Evolutionary conservation across 257 asterid genomes (phyloP), one percentile per base, ranked within the genome.

Genomic region (Scutellaria minor): DNA sequence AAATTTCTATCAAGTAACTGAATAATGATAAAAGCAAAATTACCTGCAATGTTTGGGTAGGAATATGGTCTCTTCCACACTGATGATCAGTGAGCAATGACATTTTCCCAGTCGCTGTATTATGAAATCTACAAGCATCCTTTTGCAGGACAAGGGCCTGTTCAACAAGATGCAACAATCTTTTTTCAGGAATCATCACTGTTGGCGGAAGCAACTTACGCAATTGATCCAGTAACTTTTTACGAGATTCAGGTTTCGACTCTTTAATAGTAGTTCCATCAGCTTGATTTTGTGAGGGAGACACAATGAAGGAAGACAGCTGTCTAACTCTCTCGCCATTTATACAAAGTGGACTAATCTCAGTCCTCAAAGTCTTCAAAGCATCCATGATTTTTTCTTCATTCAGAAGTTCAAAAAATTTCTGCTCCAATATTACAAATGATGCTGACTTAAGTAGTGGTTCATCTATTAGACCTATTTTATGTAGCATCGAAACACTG

Each of bases 81-180:
- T 83, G 86, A 75, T 91, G 97, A 81, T 91, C 95, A 27, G 83
- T 63, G 37, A 87, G 82, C 82, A 91, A 79, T 45, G 97, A 91
- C 95, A 89, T 87, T 72, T 86, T 82, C 74, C 76, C 83, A 14
- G 73, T 75, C 13, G 71, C 64, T n/a, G 93, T 82, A 80, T 91
- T 91, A 83, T 91, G 97, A 83, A 83, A 89, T 82, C 82, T 83
- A 64, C 97, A 91, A 64, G 87, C 79, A 70, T 82, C 88, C 75
- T 79, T 82, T 76, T 91, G 97, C 77, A 86, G 76, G 74, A 82
- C 89, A 67, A 91, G 92, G 67, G 97, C 96, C 79, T 91, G 96
- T 73, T 89, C 97, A 77, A 91, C 87, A 66, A 91, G 95, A 75
- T 86, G 91, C 68, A 89, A 75, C 86, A 91, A 81, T 79, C 95